Conservation (phyloP, 805 yeast species). For the Huiozyma sinensis region DNA sequence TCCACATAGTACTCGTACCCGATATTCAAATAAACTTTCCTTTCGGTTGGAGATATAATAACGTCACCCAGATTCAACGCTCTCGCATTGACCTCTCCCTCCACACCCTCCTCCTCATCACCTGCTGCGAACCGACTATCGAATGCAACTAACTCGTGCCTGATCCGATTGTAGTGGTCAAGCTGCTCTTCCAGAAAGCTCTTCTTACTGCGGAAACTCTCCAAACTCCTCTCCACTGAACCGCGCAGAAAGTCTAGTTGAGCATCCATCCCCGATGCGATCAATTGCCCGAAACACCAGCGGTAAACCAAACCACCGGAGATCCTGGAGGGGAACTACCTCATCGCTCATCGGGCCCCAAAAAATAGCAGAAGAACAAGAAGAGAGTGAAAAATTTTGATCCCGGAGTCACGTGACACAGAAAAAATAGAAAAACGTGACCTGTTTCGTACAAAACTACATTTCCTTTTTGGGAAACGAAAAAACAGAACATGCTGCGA, state of each 20-base stretch:
- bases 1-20: conserved; percentile 28
- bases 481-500: too few relatives aligned
- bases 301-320: too few relatives aligned
- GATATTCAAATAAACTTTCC: conserved; percentile 17
- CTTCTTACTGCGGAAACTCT: conserved; percentile 15
- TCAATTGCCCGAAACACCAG: background rate
- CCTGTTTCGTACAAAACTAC: too few relatives aligned
- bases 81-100: conserved; percentile 5
- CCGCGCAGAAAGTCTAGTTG: conserved; percentile 9
- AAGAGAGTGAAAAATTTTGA: too few relatives aligned
- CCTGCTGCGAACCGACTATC: background rate
- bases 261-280: conserved; percentile 4
- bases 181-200: conserved; percentile 21
- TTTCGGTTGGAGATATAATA: conserved; percentile 12
- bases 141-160: conserved; percentile 6
- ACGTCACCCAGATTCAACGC: conserved; percentile 26
- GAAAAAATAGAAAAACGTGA: too few relatives aligned
- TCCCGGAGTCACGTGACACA: too few relatives aligned
- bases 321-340: too few relatives aligned
- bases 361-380: too few relatives aligned
- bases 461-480: too few relatives aligned
- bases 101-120: conserved; percentile 3
- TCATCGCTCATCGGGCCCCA: too few relatives aligned
- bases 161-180: conserved; percentile 15
- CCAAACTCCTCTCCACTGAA: conserved; percentile 16